Conservation (phyloP, 768 basidiomycete genomes). For the Russula olivacea region DNA sequence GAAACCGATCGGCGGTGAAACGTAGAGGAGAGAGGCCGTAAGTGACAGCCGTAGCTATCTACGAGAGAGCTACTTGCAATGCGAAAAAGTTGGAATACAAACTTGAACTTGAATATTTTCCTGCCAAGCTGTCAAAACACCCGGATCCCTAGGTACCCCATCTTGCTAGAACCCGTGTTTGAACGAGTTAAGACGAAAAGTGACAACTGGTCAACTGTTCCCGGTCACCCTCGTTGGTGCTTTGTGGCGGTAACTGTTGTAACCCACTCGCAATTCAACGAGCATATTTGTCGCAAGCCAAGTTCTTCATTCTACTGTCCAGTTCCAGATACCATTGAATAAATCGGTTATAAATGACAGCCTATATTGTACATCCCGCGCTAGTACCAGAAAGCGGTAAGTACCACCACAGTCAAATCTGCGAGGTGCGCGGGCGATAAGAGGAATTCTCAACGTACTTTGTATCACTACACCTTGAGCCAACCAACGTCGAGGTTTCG, state of each 20-base stretch:
- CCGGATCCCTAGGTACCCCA: background rate
- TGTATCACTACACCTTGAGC: background rate
- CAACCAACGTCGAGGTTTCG: background rate
- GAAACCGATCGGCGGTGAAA: background rate
- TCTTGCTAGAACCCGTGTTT: background rate
- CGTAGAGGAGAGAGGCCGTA: background rate
- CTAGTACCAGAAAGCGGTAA: too few species aligned
- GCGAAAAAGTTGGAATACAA: background rate
- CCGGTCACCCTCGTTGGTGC: background rate
- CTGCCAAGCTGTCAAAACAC: background rate
- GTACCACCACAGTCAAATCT: background rate
- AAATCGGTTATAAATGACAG: background rate
- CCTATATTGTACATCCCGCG: background rate
- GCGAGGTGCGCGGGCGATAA: background rate
- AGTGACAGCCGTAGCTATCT: background rate
- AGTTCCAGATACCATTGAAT: background rate
- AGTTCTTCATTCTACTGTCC: background rate
- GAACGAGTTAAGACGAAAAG: background rate
- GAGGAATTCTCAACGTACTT: background rate
- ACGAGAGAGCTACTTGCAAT: too few species aligned
- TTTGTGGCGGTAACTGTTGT: background rate
- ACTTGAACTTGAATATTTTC: background rate
- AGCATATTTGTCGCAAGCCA: background rate
- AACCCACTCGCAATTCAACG: background rate
- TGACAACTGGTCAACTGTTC: background rate